phyloP scores from a whole-genome alignment of 2,329 filamentous ascomycete species.

The Reticulascus tulasneorum region DNA sequence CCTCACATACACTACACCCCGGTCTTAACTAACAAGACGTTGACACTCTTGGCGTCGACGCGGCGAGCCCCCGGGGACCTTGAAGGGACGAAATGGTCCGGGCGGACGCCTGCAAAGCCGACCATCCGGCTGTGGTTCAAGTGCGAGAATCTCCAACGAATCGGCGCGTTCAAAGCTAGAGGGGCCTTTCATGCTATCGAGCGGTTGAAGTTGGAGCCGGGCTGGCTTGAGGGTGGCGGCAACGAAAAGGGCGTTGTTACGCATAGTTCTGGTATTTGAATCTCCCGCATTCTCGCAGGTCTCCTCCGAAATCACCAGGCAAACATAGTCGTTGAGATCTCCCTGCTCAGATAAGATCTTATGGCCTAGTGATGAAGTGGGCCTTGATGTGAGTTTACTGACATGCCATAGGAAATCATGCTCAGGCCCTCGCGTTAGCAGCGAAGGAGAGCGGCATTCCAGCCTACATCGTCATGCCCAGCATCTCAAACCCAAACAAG shows the following conservation, averaged over 20 bases:
- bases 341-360: no score
- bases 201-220: constrained; percentile 59
- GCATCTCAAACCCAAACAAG: constrained; percentile 80
- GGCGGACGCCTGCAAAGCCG: constrained; percentile 56
- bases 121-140: constrained; percentile 83
- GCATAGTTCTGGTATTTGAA: constrained; percentile 71
- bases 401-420: constrained; percentile 88
- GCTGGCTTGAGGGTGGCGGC: constrained; percentile 57
- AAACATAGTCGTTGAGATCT: no score
- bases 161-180: constrained; percentile 89
- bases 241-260: constrained; percentile 73
- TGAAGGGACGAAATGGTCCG: constrained; percentile 52
- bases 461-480: constrained; percentile 88
- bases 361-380: not conserved
- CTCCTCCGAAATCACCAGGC: not conserved
- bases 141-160: constrained; percentile 86
- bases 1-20: constrained; percentile 79
- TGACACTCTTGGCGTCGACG: constrained; percentile 71
- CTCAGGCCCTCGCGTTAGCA: constrained; percentile 85
- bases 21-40: constrained; percentile 72
- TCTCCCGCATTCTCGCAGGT: not conserved
- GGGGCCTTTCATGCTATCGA: constrained; percentile 86
- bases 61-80: constrained; percentile 55
- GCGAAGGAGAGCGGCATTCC: constrained; percentile 69
- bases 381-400: constrained; percentile 3